Evolutionary conservation across 2,329 filamentous ascomycete species (phyloP).

Genomic region (Nemania sp.): DNA sequence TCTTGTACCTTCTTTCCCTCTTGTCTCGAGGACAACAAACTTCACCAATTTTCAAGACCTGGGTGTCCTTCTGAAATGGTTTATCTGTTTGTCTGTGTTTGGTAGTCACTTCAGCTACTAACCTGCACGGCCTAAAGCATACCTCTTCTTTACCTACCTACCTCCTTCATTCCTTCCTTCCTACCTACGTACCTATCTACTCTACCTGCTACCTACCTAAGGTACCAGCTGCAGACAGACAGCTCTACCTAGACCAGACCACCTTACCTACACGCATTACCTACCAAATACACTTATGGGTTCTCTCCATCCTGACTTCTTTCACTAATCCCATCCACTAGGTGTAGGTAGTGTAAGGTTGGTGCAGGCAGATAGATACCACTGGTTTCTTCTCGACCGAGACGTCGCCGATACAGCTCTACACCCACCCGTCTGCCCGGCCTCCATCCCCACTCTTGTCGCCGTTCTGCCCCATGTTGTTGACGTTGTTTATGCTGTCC

Average conservation of each 20-base stretch:
- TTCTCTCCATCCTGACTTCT: slow-evolving; percentile 19
- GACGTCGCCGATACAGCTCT: slow-evolving; percentile 22
- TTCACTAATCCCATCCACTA: slow-evolving; percentile 6
- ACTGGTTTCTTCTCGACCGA: background rate
- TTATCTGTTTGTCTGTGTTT: slow-evolving; percentile 7
- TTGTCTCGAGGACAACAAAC: slow-evolving; percentile 23
- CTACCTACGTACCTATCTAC: slow-evolving; percentile 5
- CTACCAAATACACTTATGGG: slow-evolving; percentile 13
- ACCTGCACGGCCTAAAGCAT: background rate
- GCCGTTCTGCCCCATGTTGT: slow-evolving; percentile 25
- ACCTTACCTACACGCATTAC: background rate
- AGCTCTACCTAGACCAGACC: no score
- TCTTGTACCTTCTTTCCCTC: slow-evolving; percentile 30
- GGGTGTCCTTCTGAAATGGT: background rate
- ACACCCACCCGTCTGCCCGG: slow-evolving; percentile 7
- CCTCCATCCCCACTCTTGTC: slow-evolving; percentile 33
- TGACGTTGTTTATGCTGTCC: slow-evolving; percentile 22
- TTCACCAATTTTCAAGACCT: slow-evolving; percentile 8
- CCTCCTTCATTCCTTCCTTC: background rate
- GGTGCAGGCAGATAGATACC: slow-evolving; percentile 7
- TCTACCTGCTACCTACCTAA: background rate
- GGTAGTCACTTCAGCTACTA: slow-evolving; percentile 12
- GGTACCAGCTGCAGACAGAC: no score
- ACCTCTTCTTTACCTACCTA: background rate
- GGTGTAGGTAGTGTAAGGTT: background rate